Evolutionary conservation across 2,329 filamentous ascomycete species (phyloP), one percentile per base, ranked within the genome.

Genomic region (Phoma sp.): DNA sequence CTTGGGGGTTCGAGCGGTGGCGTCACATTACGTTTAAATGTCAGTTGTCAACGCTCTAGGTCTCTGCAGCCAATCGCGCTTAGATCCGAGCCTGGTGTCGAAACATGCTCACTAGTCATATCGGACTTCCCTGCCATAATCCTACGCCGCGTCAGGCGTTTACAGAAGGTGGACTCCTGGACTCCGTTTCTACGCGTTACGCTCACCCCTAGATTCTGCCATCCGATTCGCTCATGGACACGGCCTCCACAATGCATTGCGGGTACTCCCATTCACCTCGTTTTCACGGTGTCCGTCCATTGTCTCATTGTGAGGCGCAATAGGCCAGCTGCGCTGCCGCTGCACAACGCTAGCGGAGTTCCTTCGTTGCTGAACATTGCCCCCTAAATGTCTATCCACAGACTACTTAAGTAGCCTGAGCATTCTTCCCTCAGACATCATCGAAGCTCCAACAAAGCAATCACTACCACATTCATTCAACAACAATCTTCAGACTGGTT

Each of bases 271-370:
- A 60, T 61, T 62, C 61, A 65, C 61, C 39, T 63, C 55, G 56
- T 64, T 51, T 43, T 62, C 52, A 42, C 53, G 47, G 40, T 48
- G 49, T 52, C 54, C 51, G 49, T 21, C 7, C 47, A 53, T 57
- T 64, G 60, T 60, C 49, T 60, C 61, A 64, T 60, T 66, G 55
- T 66, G 60, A 58, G 61, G 45, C 47, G 26, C 40, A 49, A 46
- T 54, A 57, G 43, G 42, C 42, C 26, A 25, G 30, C 18, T 53
- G 17, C 29, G 21, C 39, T 53, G 42, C 40, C 40, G 33, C 32
- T 26, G 36, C n/a, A n/a, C n/a, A n/a, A n/a, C n/a, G n/a, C n/a
- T n/a, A n/a, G n/a, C n/a, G n/a, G n/a, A n/a, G n/a, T n/a, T n/a
- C n/a, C n/a, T n/a, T n/a, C n/a, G n/a, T n/a, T n/a, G n/a, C n/a